A percentile compares a stretch with the other conserved stretches of the same genome.
These are phyloP conservation scores for Colletotrichum tabaci DNA, from an alignment of 2,329 filamentous ascomycete species.

Conservation along the genomic window DNA sequence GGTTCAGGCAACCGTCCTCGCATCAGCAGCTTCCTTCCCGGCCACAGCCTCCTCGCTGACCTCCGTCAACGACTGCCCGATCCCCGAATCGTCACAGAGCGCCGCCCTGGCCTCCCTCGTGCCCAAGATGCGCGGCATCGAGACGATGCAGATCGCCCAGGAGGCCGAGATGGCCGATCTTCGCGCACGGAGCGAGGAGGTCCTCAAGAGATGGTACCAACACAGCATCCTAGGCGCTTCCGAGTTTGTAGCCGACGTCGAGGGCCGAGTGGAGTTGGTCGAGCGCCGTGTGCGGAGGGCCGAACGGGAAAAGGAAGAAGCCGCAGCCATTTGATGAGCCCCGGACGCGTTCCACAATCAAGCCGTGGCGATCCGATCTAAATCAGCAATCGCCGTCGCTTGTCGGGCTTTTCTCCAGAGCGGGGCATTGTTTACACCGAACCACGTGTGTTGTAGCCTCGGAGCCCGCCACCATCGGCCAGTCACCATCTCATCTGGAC, in stretches of 20 bases:
- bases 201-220: conserved; percentile 82
- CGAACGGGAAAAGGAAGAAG: conserved; percentile 72
- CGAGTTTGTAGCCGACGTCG: conserved; percentile 79
- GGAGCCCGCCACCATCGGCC: not conserved
- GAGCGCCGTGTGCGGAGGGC: conserved; percentile 77
- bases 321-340: conserved; percentile 24
- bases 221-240: conserved; percentile 77
- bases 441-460: not conserved
- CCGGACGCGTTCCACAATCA: not conserved
- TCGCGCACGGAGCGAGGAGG: conserved; percentile 73
- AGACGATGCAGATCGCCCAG: conserved; percentile 74
- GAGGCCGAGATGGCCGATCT: conserved; percentile 74
- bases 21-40: conserved; percentile 69
- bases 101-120: conserved; percentile 70
- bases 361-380: not conserved
- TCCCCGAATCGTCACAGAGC: conserved; percentile 70
- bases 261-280: conserved; percentile 75
- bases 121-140: conserved; percentile 74
- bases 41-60: conserved; percentile 71
- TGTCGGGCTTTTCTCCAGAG: not conserved
- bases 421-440: conserved; percentile 7
- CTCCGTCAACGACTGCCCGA: conserved; percentile 68
- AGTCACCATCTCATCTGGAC: not conserved
- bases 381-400: not conserved
- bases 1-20: conserved; percentile 69